These are phyloP conservation scores for Neurospora terricola DNA, from an alignment of 495 filamentous ascomycete species.

Conservation along the genomic window DNA sequence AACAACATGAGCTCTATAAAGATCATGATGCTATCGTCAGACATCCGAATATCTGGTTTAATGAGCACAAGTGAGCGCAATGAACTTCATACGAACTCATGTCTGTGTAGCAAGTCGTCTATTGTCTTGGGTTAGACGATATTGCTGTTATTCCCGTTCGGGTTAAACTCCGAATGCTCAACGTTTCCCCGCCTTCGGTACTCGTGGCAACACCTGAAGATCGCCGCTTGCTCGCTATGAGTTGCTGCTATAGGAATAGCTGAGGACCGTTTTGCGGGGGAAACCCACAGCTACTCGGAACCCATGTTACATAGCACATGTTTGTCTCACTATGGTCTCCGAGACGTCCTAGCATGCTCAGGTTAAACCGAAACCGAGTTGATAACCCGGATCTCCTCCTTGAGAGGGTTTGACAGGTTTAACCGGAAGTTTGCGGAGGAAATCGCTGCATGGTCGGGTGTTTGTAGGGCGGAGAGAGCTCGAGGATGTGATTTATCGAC, in stretches of 20 bases:
- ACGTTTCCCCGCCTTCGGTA: not conserved
- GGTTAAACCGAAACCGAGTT: not conserved
- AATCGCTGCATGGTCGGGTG: not conserved
- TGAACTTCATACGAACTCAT: not conserved
- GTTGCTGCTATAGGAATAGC: not conserved
- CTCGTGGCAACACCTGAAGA: not conserved
- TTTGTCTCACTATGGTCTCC: not conserved
- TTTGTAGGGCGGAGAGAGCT: not conserved
- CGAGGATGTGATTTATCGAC: not conserved
- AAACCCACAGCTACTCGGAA: not conserved
- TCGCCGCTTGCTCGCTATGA: not conserved
- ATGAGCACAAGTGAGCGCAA: not conserved
- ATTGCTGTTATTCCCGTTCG: not conserved
- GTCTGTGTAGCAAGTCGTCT: not conserved
- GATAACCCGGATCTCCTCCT: not conserved
- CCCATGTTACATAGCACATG: not conserved
- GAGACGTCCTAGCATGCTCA: not conserved
- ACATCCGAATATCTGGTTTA: not conserved
- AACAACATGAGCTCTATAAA: not conserved
- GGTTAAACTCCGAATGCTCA: not conserved
- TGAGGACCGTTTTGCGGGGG: not conserved
- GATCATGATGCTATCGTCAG: not conserved
- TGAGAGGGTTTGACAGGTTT: not conserved
- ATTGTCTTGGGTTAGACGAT: not conserved
- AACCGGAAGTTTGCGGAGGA: not conserved